Conservation (phyloP, 768 basidiomycete species). For the Collybia nuda region DNA sequence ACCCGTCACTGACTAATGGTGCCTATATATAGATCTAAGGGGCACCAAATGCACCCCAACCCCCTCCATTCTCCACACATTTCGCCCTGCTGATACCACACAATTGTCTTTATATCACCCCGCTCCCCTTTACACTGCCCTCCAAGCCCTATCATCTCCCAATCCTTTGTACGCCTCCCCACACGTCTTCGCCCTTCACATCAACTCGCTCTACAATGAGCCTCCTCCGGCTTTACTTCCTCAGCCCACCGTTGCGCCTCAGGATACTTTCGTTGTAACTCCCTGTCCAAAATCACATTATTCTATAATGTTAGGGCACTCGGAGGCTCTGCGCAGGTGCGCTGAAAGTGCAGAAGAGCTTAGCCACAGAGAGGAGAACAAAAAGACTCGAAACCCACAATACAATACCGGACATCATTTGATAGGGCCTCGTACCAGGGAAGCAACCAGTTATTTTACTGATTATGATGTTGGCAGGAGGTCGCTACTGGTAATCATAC, state of each 20-base stretch:
- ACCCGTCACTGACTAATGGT: not conserved
- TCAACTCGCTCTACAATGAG: slow-evolving; percentile 20
- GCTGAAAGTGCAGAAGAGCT: slow-evolving; percentile 13
- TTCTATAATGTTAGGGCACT: slow-evolving; percentile 17
- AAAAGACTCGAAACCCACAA: slow-evolving; percentile 9
- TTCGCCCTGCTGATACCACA: slow-evolving; percentile 24
- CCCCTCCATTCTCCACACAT: slow-evolving; percentile 6
- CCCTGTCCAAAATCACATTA: not conserved
- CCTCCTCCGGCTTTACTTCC: not conserved
- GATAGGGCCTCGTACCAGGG: no score
- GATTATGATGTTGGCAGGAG: no score
- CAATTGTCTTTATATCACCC: slow-evolving; percentile 41
- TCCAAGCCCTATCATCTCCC: slow-evolving; percentile 23
- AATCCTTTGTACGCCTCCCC: slow-evolving; percentile 15
- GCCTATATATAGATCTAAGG: slow-evolving; percentile 40
- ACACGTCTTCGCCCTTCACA: slow-evolving; percentile 19
- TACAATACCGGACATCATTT: not conserved
- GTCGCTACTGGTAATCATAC: no score
- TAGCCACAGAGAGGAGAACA: slow-evolving; percentile 18
- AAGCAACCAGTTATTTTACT: no score
- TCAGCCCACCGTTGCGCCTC: slow-evolving; percentile 7
- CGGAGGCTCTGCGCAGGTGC: slow-evolving; percentile 13
- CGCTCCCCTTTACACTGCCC: slow-evolving; percentile 31
- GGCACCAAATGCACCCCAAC: slow-evolving; percentile 40
- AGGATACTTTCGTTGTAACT: slow-evolving; percentile 9